These are phyloP conservation scores for Quercus bicolor DNA, from an alignment of 306 rosid species.

Conservation along the genomic window DNA sequence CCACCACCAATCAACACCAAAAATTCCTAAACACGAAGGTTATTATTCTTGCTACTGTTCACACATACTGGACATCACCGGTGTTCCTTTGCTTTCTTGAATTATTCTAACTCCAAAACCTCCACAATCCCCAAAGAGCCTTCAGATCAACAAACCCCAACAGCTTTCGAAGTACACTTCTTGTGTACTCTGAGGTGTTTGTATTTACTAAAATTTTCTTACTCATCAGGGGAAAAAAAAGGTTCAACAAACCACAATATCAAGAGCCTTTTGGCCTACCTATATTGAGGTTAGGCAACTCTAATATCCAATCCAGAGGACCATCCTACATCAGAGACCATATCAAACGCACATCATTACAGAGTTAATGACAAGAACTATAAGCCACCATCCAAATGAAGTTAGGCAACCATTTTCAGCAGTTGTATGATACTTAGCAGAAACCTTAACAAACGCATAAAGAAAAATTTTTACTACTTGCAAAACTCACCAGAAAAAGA, in stretches of 20 bases:
- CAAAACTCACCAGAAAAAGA: conserved; percentile 69
- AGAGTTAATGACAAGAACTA: conserved; percentile 4
- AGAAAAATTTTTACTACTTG: neutral
- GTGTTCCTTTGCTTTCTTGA: too few relatives aligned
- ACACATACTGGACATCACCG: too few relatives aligned
- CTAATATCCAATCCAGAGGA: neutral
- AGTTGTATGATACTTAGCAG: neutral
- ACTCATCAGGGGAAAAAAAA: too few relatives aligned
- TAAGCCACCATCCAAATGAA: conserved; percentile 9
- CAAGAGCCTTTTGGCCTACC: too few relatives aligned
- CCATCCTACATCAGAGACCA: neutral
- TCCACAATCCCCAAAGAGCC: too few relatives aligned
- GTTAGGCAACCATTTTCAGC: neutral
- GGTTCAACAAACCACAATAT: too few relatives aligned
- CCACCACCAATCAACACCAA: neutral
- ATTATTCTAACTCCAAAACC: too few relatives aligned
- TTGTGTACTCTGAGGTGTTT: too few relatives aligned
- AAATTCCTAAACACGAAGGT: neutral
- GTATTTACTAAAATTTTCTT: too few relatives aligned
- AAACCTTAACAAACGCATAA: neutral
- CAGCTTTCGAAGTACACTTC: too few relatives aligned
- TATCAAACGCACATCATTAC: conserved; percentile 10
- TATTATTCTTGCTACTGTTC: neutral
- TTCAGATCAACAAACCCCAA: too few relatives aligned
- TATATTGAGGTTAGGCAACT: neutral